A percentile compares a stretch with the other conserved stretches of the same genome.
Conservation (phyloP, 2,329 filamentous ascomycete species). For the Verticillium dahliae region DNA sequence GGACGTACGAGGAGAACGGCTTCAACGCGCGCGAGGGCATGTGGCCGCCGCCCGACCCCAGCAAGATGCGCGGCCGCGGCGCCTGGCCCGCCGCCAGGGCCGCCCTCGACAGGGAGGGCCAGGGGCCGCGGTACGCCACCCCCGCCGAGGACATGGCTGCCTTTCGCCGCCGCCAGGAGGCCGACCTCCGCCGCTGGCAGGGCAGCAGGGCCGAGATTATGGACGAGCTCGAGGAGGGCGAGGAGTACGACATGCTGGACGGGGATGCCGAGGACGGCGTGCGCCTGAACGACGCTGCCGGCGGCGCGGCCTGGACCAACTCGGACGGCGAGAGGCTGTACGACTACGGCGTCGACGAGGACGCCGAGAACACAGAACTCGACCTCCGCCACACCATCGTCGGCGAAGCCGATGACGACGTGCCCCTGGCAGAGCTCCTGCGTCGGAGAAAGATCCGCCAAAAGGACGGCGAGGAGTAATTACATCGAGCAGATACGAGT, state of each 20-base stretch:
- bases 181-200: conserved; percentile 32
- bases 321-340: conserved; percentile 66
- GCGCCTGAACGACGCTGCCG: conserved; percentile 42
- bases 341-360: conserved; percentile 77
- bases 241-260: conserved; percentile 37
- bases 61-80: conserved; percentile 43
- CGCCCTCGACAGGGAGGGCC: conserved; percentile 17
- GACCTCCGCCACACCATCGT: not conserved
- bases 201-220: conserved; percentile 29
- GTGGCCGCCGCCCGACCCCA: conserved; percentile 60
- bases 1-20: conserved; percentile 68
- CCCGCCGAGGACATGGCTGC: conserved; percentile 40
- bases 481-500: conserved; percentile 2
- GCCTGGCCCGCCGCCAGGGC: conserved; percentile 30
- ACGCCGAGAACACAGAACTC: conserved; percentile 41
- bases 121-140: conserved; percentile 23
- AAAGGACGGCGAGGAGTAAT: conserved; percentile 23
- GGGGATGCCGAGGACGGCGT: conserved; percentile 43
- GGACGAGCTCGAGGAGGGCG: conserved; percentile 44
- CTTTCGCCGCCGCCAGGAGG: conserved; percentile 42
- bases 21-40: conserved; percentile 59
- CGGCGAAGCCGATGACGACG: conserved; percentile 42
- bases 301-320: conserved; percentile 61
- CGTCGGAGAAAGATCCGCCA: conserved; percentile 40
- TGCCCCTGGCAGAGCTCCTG: conserved; percentile 65